Percentiles rank a stretch among this genome's conserved stretches.
Evolutionary conservation across 2,329 filamentous ascomycete species (phyloP).

Genomic region (Exophiala xenobiotica): DNA sequence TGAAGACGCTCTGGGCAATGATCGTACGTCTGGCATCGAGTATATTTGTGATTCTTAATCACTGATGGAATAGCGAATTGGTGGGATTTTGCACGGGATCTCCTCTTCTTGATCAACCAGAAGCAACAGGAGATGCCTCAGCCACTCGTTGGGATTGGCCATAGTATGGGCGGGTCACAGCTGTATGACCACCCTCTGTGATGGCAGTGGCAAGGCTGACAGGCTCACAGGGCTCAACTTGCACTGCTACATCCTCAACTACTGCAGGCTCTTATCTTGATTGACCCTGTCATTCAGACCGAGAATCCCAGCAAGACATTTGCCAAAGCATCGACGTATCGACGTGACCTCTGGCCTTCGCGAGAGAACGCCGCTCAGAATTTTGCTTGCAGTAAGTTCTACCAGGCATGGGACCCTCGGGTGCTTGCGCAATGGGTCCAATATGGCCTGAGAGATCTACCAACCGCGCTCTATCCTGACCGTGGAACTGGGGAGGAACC

Average conservation of each 20-base stretch:
- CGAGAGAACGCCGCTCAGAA: constrained; percentile 64
- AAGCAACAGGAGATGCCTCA: constrained; percentile 78
- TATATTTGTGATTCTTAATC: constrained; percentile 19
- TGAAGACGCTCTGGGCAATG: constrained; percentile 73
- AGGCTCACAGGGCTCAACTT: constrained; percentile 15
- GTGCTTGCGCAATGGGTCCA: constrained; percentile 72
- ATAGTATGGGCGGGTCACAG: constrained; percentile 81
- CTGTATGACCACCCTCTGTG: constrained; percentile 43
- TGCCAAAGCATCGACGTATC: constrained; percentile 69
- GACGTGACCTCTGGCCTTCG: constrained; percentile 82
- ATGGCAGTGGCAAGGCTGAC: constrained; percentile 4
- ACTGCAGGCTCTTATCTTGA: constrained; percentile 66
- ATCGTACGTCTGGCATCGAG: constrained; percentile 60
- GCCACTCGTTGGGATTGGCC: constrained; percentile 79
- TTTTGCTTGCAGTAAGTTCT: constrained; percentile 72
- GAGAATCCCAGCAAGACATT: constrained; percentile 35
- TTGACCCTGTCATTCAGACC: constrained; percentile 57
- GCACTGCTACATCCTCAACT: constrained; percentile 67
- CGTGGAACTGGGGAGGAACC: constrained; percentile 4
- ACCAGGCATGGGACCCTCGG: constrained; percentile 76
- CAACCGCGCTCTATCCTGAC: constrained; percentile 63
- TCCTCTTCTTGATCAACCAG: constrained; percentile 79
- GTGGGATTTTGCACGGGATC: constrained; percentile 81
- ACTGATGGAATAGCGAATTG: constrained; percentile 63
- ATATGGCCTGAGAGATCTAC: constrained; percentile 71